phyloP scores from a whole-genome alignment of 768 basidiomycete genomes.

The Hortiboletus campestris region DNA sequence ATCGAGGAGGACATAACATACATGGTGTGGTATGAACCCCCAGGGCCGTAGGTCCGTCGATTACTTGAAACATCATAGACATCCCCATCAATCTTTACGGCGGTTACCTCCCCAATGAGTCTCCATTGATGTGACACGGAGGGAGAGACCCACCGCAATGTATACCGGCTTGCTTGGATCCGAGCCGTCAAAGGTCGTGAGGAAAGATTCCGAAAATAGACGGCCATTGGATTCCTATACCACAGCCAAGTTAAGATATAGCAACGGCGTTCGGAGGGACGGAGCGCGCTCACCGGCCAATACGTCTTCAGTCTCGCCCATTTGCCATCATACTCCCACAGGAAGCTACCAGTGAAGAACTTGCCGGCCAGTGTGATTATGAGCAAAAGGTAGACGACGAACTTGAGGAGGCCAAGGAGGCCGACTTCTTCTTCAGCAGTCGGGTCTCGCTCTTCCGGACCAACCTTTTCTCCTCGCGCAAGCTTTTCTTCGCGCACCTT shows the following conservation, averaged over 20 bases:
- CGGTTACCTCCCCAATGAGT: constrained; percentile 8
- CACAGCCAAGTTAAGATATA: not conserved
- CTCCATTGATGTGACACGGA: constrained; percentile 1
- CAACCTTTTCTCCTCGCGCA: constrained; percentile 69
- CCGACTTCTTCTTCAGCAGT: constrained; percentile 68
- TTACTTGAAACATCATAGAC: constrained; percentile 90
- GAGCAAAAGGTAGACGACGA: constrained; percentile 55
- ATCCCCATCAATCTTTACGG: constrained; percentile 77
- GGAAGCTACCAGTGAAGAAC: constrained; percentile 83
- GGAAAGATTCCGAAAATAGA: constrained; percentile 69
- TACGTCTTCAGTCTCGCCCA: constrained; percentile 60
- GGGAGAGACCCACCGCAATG: constrained; percentile 61
- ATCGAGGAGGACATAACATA: constrained; percentile 29
- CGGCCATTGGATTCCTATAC: constrained; percentile 51
- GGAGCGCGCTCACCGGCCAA: constrained; percentile 51
- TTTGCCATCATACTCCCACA: constrained; percentile 78
- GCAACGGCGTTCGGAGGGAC: not conserved
- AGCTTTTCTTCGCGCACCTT: constrained; percentile 70
- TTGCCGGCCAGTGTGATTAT: constrained; percentile 64
- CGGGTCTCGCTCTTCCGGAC: constrained; percentile 71
- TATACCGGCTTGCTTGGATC: constrained; percentile 68
- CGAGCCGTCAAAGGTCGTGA: constrained; percentile 72
- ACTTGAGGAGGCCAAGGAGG: constrained; percentile 63
- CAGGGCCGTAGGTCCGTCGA: constrained; percentile 77
- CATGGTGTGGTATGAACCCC: constrained; percentile 80